Percentiles rank a stretch among this genome's conserved stretches.
phyloP scores from a whole-genome alignment of 106 monocot genomes.

The Cymbidium sinense region DNA sequence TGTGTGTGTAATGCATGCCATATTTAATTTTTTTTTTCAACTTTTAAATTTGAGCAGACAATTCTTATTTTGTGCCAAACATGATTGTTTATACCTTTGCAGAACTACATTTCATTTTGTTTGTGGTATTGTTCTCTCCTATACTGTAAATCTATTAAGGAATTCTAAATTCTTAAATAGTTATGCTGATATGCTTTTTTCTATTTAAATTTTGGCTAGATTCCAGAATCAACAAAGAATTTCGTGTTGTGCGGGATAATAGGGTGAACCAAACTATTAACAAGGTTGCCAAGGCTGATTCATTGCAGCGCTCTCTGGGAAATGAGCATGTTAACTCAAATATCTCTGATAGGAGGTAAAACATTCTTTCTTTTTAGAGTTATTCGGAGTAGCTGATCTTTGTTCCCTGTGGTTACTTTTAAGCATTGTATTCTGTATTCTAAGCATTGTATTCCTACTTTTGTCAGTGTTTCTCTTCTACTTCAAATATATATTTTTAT shows the following conservation, averaged over 20 bases:
- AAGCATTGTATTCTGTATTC: too few relatives aligned
- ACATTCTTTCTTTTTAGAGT: neutral
- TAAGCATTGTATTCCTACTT: too few relatives aligned
- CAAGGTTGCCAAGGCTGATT: slow-evolving; percentile 15
- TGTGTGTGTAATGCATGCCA: too few relatives aligned
- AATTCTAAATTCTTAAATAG: neutral
- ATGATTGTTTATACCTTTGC: neutral
- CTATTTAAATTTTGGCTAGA: slow-evolving; percentile 11
- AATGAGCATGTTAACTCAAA: slow-evolving; percentile 18
- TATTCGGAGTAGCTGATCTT: too few relatives aligned
- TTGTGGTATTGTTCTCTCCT: neutral
- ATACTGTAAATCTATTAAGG: neutral
- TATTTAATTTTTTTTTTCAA: too few relatives aligned
- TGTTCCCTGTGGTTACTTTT: too few relatives aligned
- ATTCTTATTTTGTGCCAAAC: neutral
- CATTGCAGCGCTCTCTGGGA: slow-evolving; percentile 15
- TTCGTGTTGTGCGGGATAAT: slow-evolving; percentile 60
- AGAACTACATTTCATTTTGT: neutral
- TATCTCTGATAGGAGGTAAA: slow-evolving; percentile 33
- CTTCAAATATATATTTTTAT: too few relatives aligned
- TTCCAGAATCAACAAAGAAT: slow-evolving; percentile 42
- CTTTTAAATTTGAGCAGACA: too few relatives aligned
- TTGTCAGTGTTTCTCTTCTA: too few relatives aligned
- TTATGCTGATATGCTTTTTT: slow-evolving; percentile 4
- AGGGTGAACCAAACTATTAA: slow-evolving; percentile 33